These are phyloP conservation scores for Cytospora chrysosperma DNA, from an alignment of 2,329 filamentous ascomycete genomes.

Conservation along the genomic window DNA sequence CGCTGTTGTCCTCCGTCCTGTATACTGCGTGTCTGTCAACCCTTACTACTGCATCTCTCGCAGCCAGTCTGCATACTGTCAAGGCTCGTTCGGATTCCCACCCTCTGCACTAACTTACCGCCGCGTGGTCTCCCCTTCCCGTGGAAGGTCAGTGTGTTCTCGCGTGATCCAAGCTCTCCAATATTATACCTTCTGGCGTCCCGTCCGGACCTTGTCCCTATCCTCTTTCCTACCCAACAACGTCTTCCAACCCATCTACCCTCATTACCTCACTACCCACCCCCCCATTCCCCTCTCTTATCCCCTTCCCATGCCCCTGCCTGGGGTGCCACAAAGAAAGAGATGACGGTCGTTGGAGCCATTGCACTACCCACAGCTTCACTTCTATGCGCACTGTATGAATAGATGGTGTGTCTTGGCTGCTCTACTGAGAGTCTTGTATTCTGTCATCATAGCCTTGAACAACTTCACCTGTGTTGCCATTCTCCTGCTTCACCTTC, in stretches of 20 bases:
- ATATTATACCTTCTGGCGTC: conserved; percentile 8
- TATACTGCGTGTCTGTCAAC: conserved; percentile 12
- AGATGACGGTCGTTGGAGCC: conserved; percentile 38
- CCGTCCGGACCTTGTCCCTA: conserved; percentile 7
- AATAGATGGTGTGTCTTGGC: conserved; percentile 29
- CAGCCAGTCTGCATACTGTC: conserved; percentile 22
- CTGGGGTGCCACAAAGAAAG: conserved; percentile 31
- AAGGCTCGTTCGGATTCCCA: conserved; percentile 17
- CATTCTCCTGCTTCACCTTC: conserved; percentile 29
- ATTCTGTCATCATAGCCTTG: not conserved
- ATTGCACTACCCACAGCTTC: conserved; percentile 28
- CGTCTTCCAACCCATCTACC: not conserved
- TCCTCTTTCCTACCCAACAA: not conserved
- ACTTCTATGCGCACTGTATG: conserved; percentile 29
- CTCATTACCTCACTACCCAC: conserved; percentile 9
- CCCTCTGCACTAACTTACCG: conserved; percentile 18
- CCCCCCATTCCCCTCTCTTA: conserved; percentile 27
- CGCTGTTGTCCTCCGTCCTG: conserved; percentile 11
- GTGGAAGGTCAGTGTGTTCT: conserved; percentile 16
- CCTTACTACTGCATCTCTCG: conserved; percentile 22
- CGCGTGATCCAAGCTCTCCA: conserved; percentile 5
- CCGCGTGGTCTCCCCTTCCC: conserved; percentile 14
- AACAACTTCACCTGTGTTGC: conserved; percentile 2
- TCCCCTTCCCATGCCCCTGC: conserved; percentile 24
- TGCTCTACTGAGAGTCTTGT: conserved; percentile 25